Evolutionary conservation across 139 green algal species (phyloP).

Genomic region (Edaphochlamys debaryana): DNA sequence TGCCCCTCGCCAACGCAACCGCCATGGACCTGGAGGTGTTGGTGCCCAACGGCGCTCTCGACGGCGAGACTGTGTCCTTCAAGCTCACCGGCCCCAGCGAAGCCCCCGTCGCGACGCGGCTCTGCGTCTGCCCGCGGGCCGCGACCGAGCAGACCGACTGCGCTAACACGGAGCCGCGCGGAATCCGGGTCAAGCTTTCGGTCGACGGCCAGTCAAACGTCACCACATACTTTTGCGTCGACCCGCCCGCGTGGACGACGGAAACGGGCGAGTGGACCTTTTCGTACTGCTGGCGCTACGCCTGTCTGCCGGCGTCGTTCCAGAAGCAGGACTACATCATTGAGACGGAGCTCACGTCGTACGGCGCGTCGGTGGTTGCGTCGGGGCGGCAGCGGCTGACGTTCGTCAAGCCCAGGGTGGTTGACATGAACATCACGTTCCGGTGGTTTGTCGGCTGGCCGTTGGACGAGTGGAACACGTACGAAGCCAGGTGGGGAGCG

Average conservation of each 20-base stretch:
- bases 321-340: slow-evolving; percentile 9
- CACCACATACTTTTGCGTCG: slow-evolving; percentile 5
- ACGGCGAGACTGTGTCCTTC: neutral
- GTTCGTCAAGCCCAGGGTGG: slow-evolving; percentile 39
- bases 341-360: too few species aligned
- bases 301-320: neutral
- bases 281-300: slow-evolving; percentile 27
- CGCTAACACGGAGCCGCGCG: neutral
- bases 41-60: too few species aligned
- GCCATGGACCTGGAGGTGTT: too few species aligned
- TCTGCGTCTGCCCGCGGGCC: too few species aligned
- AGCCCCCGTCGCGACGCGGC: too few species aligned
- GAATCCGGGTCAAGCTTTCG: slow-evolving; percentile 19
- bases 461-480: too few species aligned
- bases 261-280: slow-evolving; percentile 21
- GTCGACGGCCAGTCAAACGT: slow-evolving; percentile 3
- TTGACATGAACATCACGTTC: slow-evolving; percentile 24
- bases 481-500: too few species aligned
- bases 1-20: too few species aligned
- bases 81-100: neutral
- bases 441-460: neutral
- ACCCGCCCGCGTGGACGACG: slow-evolving; percentile 8
- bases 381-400: slow-evolving; percentile 1
- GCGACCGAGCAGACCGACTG: neutral
- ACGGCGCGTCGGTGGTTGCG: too few species aligned